Evolutionary conservation across 2,329 filamentous ascomycete genomes (phyloP), one percentile per base, ranked within the genome.

Genomic region (Claviceps sp.): DNA sequence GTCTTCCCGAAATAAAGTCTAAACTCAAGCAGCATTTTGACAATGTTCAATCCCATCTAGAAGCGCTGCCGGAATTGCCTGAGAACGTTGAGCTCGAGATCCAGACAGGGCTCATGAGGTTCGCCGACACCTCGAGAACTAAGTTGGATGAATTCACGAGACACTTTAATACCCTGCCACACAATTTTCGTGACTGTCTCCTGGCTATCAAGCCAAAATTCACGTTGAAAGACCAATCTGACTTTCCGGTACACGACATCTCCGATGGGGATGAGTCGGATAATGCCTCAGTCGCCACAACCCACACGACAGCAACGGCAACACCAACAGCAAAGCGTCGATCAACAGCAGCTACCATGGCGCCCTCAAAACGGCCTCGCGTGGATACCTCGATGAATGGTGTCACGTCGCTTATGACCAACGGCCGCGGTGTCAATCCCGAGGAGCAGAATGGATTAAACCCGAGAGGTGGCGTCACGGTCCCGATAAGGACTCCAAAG

Each of bases 81-180:
- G 66, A 71, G 0, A 86, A 88, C 44, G 77, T 88, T 0, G 76
- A 82, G n/a, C 70, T 82, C 0, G 78, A 82, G 9, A 74, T 94
- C 0, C 75, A 75, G 20, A 74, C 75, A 2, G 77, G 79, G 11
- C 62, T 91, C 0, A 69, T 71, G 13, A 68, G 68, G 0, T 82
- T 91, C 54, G 74, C 77, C 0, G 66, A 71, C 0, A 70, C 75
- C 4, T 66, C 69, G 0, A 69, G 80, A 1, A 66, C 86, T 5
- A 70, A 75, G 20, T 74, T 74, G 40, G 69, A 71, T 4, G 63
- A 70, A 1, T 78, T 78, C 47, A 66, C 66, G 13, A 67, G 65
- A 8, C 54, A 60, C 1, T 74, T 80, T 7, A 72, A 75, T 0
- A 62, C 62, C 0, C 63, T 79, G 0, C 72, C 79, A 0, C 64